Evolutionary conservation across 2,329 filamentous ascomycete species (phyloP).

Genomic region (Scedosporium dehoogii): DNA sequence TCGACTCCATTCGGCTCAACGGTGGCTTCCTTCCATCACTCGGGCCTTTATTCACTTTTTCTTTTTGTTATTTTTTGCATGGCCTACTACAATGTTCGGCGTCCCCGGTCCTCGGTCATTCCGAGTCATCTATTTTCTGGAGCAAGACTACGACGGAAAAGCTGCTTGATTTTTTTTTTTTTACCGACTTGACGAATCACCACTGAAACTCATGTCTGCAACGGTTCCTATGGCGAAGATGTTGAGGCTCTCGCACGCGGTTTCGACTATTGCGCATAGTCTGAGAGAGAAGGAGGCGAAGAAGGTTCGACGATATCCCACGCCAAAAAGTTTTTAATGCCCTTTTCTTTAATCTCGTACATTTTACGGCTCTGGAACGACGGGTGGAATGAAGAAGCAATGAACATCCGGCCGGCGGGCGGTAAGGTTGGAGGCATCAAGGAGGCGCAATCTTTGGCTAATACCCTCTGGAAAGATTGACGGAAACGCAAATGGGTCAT

Average conservation of each 20-base stretch:
- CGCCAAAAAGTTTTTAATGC: not conserved
- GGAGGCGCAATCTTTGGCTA: conserved; percentile 5
- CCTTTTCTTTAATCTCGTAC: not conserved
- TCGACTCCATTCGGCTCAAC: conserved; percentile 1
- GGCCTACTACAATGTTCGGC: conserved; percentile 6
- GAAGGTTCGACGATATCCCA: not conserved
- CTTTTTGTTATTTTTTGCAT: conserved; percentile 5
- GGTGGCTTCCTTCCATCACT: not conserved
- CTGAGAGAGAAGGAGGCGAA: not conserved
- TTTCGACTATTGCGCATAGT: not conserved
- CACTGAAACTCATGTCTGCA: conserved; percentile 3
- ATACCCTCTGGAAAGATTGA: conserved; percentile 4
- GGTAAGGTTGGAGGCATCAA: not conserved
- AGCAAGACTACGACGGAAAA: conserved; percentile 7
- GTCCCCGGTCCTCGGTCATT: conserved; percentile 8
- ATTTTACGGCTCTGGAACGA: conserved; percentile 2
- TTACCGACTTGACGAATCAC: conserved; percentile 3
- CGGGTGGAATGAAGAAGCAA: not conserved
- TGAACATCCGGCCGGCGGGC: conserved; percentile 2
- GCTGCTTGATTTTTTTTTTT: conserved; percentile 4
- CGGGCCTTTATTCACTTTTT: conserved; percentile 2
- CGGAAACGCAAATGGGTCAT: not conserved
- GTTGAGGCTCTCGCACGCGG: not conserved
- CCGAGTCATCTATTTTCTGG: conserved; percentile 7
- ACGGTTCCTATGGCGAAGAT: not conserved